Evolutionary conservation across 192 early-diverging fungal genomes (phyloP), one percentile per base, ranked within the genome.

Genomic region (Dissophora ornata): DNA sequence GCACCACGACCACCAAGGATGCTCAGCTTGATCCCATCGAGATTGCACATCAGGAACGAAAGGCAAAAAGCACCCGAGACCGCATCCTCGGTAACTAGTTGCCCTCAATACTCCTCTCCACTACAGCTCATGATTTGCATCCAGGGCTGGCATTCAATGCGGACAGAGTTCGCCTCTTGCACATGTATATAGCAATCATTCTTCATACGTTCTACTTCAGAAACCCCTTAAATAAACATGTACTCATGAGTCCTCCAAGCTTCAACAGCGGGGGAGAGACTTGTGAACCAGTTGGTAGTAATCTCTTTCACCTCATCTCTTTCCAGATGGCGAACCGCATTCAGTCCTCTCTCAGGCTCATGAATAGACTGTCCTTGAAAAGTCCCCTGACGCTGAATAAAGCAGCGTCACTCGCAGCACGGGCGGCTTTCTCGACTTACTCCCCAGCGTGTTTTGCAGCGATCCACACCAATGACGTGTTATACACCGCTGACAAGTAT

Each of bases 401-500:
- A 13, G 25, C 28, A 2, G 32, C 32, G 2, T 11, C 55, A 22
- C 33, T 24, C 6, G 46, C 44, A 22, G 8, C 33, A 7, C 46
- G 55, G 10, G 38, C 41, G 11, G 26, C 19, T 1, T 60, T 69
- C 40, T 69, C 67, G 4, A 69, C 67, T 12, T 9, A 13, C n/a
- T 30, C 49, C 1, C 50, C 40, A 29, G 24, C 41, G 12, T 13
- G 38, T 16, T 52, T 44, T 34, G 67, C 67, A 15, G 30, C 62
- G 18, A 7, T 47, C 1, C 57, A 38, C 10, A 25, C n/a, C 29
- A 49, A 54, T 33, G 50, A 59, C 57, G 55, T 70, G 3, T n/a
- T 24, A 0, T 68, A 33, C 40, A 87, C 86, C 0, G 57, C 70
- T 13, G 84, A 83, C 30, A 83, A 71, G 47, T 84, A 77, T 55